Evolutionary conservation across 2,329 filamentous ascomycete genomes (phyloP).

Genomic region (Phaeosphaeriaceae sp.): DNA sequence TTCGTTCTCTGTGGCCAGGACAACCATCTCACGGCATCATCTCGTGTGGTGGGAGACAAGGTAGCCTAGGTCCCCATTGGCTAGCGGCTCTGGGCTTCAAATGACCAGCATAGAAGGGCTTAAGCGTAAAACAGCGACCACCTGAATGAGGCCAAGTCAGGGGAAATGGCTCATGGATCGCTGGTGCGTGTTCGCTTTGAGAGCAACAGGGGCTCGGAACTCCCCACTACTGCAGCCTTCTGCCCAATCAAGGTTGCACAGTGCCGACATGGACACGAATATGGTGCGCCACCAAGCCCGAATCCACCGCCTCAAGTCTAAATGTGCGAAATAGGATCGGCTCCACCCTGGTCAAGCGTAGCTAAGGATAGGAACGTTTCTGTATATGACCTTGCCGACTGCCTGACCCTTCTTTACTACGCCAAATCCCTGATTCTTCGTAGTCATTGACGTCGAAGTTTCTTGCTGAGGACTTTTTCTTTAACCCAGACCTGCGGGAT

Average conservation of each 20-base stretch:
- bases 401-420: slow-evolving; percentile 32
- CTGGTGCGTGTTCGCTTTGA: slow-evolving; percentile 29
- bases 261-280: slow-evolving; percentile 14
- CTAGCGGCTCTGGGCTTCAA: slow-evolving; percentile 9
- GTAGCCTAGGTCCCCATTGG: background rate
- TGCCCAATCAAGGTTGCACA: slow-evolving; percentile 24
- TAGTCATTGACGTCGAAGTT: slow-evolving; percentile 37
- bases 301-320: slow-evolving; percentile 31
- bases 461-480: slow-evolving; percentile 23
- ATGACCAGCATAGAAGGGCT: slow-evolving; percentile 6
- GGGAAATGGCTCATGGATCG: slow-evolving; percentile 29
- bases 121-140: slow-evolving; percentile 8
- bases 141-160: slow-evolving; percentile 31
- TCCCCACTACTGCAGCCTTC: slow-evolving; percentile 16
- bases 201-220: slow-evolving; percentile 19
- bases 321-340: slow-evolving; percentile 18
- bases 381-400: slow-evolving; percentile 40
- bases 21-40: slow-evolving; percentile 1
- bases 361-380: slow-evolving; percentile 27
- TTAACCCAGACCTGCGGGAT: slow-evolving; percentile 38
- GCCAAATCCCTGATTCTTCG: slow-evolving; percentile 39
- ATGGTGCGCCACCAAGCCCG: slow-evolving; percentile 24
- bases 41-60: slow-evolving; percentile 4
- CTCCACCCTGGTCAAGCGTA: slow-evolving; percentile 25
- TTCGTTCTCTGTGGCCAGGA: background rate